Conservation (phyloP, 441 rosid genomes). For the Syzygium syzygioides region DNA sequence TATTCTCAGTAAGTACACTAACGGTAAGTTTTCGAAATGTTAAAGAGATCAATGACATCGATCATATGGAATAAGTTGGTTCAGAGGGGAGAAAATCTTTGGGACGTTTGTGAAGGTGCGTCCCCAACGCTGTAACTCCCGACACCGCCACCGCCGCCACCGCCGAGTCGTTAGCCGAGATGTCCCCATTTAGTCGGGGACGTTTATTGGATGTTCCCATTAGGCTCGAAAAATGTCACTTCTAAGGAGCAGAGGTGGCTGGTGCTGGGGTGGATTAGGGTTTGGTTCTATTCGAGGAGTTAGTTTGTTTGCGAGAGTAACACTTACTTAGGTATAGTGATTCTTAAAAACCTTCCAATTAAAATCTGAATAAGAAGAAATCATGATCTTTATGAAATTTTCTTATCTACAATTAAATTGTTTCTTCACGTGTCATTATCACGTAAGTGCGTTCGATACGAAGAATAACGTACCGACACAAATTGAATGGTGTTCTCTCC, state of each 20-base stretch:
- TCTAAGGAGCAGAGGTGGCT: not conserved
- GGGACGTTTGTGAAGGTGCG: fast-evolving
- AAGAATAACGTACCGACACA: fast-evolving
- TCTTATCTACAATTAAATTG: too few species aligned
- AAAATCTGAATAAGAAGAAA: fast-evolving
- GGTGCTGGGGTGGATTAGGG: not conserved
- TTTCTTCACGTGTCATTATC: not conserved
- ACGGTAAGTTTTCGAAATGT: fast-evolving
- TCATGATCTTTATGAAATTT: fast-evolving
- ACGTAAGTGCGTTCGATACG: fast-evolving
- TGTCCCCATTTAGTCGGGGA: fast-evolving
- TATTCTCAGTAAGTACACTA: not conserved
- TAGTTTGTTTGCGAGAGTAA: not conserved
- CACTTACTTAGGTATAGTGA: fast-evolving
- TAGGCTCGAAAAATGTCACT: not conserved
- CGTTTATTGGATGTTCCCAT: not conserved
- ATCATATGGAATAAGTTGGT: not conserved
- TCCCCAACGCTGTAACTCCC: not conserved
- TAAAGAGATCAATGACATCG: fast-evolving
- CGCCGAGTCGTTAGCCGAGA: fast-evolving
- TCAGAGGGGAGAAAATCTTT: not conserved
- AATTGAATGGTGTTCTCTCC: not conserved
- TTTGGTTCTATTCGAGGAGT: not conserved
- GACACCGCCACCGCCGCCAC: fast-evolving
- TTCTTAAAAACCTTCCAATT: fast-evolving